phyloP scores from a whole-genome alignment of 306 rosid species.

The Cucurbita moschata region DNA sequence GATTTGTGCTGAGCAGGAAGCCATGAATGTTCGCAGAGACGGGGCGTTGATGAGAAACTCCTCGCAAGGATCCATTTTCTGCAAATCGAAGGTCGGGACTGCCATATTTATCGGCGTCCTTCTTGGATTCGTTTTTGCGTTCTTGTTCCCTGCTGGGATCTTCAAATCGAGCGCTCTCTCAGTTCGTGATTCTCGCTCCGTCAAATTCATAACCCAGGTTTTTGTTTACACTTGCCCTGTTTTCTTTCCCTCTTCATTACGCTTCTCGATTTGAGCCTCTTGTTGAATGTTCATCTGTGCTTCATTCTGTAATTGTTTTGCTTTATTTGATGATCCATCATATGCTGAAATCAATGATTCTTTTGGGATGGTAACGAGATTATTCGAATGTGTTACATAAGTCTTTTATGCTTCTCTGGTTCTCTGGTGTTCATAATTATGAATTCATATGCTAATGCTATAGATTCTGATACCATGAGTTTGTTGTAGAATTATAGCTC shows the following conservation, averaged over 20 bases:
- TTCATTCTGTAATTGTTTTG: neutral
- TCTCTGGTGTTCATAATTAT: neutral
- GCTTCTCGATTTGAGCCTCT: neutral
- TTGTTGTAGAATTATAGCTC: neutral
- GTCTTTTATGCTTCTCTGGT: neutral
- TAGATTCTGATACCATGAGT: neutral
- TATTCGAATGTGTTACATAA: neutral
- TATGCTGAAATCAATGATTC: neutral
- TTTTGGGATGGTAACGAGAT: neutral
- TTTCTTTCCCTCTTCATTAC: neutral
- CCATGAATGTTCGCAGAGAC: constrained; percentile 56
- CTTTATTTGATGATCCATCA: neutral
- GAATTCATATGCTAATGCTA: neutral
- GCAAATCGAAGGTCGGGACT: constrained; percentile 31
- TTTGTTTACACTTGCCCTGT: neutral
- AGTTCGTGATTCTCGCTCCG: constrained; percentile 13
- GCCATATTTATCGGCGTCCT: constrained; percentile 52
- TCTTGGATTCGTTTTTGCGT: constrained; percentile 52
- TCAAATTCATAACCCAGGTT: constrained; percentile 51
- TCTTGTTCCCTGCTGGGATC: constrained; percentile 52
- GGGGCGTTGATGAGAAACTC: constrained; percentile 47
- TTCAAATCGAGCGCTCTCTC: constrained; percentile 21
- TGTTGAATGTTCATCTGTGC: neutral
- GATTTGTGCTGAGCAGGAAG: neutral
- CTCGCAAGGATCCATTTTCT: constrained; percentile 7